Conservation (phyloP, 495 filamentous ascomycete species). For the Penicillium canariense region DNA sequence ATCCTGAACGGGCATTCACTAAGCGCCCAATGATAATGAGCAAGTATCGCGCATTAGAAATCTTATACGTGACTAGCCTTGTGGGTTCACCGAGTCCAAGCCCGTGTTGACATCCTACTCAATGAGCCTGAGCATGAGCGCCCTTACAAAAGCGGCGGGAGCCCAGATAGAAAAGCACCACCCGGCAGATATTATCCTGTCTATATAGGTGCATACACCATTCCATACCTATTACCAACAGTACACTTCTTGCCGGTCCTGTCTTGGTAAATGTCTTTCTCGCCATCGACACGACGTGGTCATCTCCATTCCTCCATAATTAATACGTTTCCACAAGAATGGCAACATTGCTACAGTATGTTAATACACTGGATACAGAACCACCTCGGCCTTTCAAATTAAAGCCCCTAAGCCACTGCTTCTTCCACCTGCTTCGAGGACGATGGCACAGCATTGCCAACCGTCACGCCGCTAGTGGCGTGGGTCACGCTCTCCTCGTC, state of each 20-base stretch:
- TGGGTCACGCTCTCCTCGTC: constrained; percentile 7
- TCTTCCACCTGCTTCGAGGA: constrained; percentile 12
- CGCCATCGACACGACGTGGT: neutral
- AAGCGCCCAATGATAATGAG: no score
- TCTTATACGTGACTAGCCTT: no score
- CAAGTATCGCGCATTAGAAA: no score
- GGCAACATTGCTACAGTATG: constrained; percentile 9
- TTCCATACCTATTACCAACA: neutral
- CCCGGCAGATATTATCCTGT: no score
- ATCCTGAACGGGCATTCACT: no score
- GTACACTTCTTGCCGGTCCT: neutral
- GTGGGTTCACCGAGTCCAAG: no score
- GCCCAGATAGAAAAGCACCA: no score
- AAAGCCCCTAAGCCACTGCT: neutral
- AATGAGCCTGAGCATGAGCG: no score
- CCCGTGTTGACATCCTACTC: no score
- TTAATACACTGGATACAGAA: constrained; percentile 4
- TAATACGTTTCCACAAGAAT: constrained; percentile 8
- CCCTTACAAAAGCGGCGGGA: no score
- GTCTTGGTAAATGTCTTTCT: no score
- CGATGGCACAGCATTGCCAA: constrained; percentile 11
- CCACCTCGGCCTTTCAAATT: neutral
- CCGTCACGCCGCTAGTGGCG: neutral
- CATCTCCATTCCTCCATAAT: neutral
- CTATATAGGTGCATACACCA: no score